Evolutionary conservation across 768 basidiomycete species (phyloP), one percentile per base, ranked within the genome.

Genomic region (Mycena indigotica): DNA sequence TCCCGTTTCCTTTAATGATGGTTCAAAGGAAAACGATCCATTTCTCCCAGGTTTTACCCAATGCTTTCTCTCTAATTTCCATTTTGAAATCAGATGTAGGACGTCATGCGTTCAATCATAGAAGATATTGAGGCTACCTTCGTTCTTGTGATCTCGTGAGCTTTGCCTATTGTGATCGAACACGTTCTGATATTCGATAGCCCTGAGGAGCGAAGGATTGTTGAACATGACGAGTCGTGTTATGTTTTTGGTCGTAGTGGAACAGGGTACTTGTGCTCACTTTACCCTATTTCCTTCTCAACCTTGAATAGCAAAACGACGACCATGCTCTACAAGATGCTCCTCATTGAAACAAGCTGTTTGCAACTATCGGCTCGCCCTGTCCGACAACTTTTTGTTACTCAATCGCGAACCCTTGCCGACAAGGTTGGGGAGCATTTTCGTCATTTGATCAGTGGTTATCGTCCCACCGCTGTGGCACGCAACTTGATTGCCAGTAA

Each of bases 271-370:
- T 50, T 53, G 28, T n/a, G n/a, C n/a, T 51, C 3, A n/a, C 41
- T 41, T 5, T 28, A 5, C 23, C 5, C 2, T 4, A n/a, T 12
- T 35, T 25, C 26, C 13, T 60, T 25, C 50, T 45, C 5, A n/a
- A 28, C 17, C 40, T 46, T 50, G 15, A n/a, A n/a, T 61, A 88
- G 88, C 1, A 89, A 89, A 77, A 90, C 87, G 0, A 90, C 89
- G 0, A 86, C 87, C 0, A 88, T 91, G 80, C 72, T 91, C 1
- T 87, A 86, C 74, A 89, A 88, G 67, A 89, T 91, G 80, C 75
- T 89, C 2, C 79, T 81, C 1, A 82, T 88, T 5, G 85, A 90
- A 61, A 72, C 80, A 2, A 55, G 41, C 23, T 13, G 3, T 28
- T n/a, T n/a, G 5, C 56, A 55, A 19, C 50, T 35, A 39, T 10